Percentiles rank a stretch among this genome's conserved stretches.
Conservation (phyloP, 805 yeast species). For the Candida pini region DNA sequence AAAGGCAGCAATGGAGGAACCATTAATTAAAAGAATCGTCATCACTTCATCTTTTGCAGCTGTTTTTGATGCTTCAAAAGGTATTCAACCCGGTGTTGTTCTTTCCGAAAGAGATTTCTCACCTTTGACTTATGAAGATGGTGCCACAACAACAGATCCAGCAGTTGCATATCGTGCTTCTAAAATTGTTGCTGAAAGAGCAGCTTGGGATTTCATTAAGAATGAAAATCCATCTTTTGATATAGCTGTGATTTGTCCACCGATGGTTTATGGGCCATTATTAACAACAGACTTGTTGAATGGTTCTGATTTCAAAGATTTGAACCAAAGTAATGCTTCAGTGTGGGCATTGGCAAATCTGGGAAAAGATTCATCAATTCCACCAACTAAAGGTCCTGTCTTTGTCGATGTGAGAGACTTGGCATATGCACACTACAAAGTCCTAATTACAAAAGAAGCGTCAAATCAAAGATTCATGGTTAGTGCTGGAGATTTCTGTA, state of each 20-base stretch:
- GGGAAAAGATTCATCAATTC: constrained; percentile 22
- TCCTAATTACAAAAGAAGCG: constrained; percentile 23
- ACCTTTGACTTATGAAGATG: constrained; percentile 44
- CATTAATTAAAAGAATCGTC: constrained; percentile 41
- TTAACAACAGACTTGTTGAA: constrained; percentile 23
- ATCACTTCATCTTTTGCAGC: constrained; percentile 51
- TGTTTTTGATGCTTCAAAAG: constrained; percentile 32
- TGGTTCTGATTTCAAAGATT: constrained; percentile 21
- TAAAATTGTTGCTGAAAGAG: constrained; percentile 55
- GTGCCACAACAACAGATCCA: constrained; percentile 32
- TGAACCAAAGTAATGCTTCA: constrained; percentile 32
- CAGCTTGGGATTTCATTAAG: constrained; percentile 51
- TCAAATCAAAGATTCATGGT: constrained; percentile 28
- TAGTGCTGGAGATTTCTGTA: constrained; percentile 27
- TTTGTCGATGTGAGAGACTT: constrained; percentile 38
- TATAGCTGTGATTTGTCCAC: constrained; percentile 47
- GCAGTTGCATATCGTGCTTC: constrained; percentile 49
- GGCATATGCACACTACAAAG: constrained; percentile 35
- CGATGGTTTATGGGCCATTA: constrained; percentile 58
- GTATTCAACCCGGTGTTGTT: constrained; percentile 29
- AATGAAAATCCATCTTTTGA: constrained; percentile 32
- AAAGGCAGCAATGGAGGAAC: constrained; percentile 37
- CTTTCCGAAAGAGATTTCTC: constrained; percentile 48
- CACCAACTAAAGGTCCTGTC: constrained; percentile 28
- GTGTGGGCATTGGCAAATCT: constrained; percentile 27